Conservation (phyloP, 177 flowering plant genomes). For the Tripterygium wilfordii region DNA sequence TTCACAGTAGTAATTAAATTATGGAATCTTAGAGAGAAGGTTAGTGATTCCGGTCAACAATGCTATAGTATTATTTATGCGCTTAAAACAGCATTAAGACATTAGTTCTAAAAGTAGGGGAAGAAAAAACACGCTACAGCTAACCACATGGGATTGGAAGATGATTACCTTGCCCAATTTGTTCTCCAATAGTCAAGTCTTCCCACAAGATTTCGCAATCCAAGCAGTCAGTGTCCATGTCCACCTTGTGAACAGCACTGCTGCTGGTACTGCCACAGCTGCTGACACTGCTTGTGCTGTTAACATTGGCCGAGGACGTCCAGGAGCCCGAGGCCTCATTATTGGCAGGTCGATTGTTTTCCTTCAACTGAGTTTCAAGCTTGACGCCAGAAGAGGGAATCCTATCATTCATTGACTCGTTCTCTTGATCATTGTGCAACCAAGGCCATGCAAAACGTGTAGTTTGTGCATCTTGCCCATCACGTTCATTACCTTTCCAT, state of each 20-base stretch:
- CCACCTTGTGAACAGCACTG: slow-evolving; percentile 72
- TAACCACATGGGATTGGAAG: background rate
- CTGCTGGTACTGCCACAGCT: slow-evolving; percentile 92
- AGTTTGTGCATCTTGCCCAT: slow-evolving; percentile 40
- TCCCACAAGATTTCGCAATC: slow-evolving; percentile 99
- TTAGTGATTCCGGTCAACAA: too few species aligned
- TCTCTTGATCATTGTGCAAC: slow-evolving; percentile 61
- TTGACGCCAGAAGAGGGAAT: slow-evolving; percentile 26
- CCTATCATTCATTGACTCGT: slow-evolving; percentile 35
- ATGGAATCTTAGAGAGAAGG: too few species aligned
- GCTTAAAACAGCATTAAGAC: too few species aligned
- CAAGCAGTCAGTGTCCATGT: slow-evolving; percentile 73
- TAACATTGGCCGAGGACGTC: slow-evolving; percentile 76
- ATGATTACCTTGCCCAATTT: slow-evolving; percentile 87
- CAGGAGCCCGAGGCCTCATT: slow-evolving; percentile 85
- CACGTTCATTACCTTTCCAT: slow-evolving; percentile 78
- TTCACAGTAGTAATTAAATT: too few species aligned
- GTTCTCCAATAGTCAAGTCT: slow-evolving; percentile 88
- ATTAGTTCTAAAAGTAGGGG: background rate
- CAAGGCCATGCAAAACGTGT: slow-evolving; percentile 58
- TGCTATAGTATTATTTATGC: too few species aligned
- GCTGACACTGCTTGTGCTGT: slow-evolving; percentile 91
- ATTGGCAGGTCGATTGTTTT: slow-evolving; percentile 36
- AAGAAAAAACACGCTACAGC: background rate
- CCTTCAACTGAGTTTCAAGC: slow-evolving; percentile 44